Base-by-base conservation (phyloP, 2,329 filamentous ascomycete genomes). In the Cladosporium sphaerospermum region DNA sequence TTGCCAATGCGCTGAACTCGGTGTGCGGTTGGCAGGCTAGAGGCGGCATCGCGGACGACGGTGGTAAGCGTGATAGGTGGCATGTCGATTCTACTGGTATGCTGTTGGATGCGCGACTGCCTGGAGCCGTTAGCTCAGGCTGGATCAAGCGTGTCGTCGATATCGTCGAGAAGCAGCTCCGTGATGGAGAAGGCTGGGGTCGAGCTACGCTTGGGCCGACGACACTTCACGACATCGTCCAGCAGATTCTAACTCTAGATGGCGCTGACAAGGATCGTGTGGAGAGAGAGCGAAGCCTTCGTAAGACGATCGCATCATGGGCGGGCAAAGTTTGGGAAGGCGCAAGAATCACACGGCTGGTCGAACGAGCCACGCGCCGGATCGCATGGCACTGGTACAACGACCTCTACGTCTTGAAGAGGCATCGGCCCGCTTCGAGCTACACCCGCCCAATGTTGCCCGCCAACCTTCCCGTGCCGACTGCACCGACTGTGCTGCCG, bases 11-110 rank as follows among this genome's bases (percentile, higher is more conserved):
- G 1, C 75, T 99, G 48, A 97, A 96, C 67, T 97, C 93, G 6
- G 91, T 99, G 5, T 99, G 93, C 67, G 88, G 92, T 64, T 99
- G 93, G 93, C 81, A 82, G 63, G 89, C 89, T 31, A 83, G 93
- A 58, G 93, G 93, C 56, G 93, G 93, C 1, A 85, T 95, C 43
- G 77, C 88, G 23, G 79, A 88, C n/a, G 79, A 84, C 50, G 77
- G 76, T 48, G 89, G 88, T 8, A 82, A 78, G 60, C 83, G 85
- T 57, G 93, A 99, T 68, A 83, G 89, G 39, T 97, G 93, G 88
- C 93, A 99, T 68, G 91, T 99, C 18, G 84, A 95, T 62, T 85
- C 89, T 0, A 76, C 82, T 36, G 91, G 91, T 9, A 88, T 89
- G 80, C 80, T 97, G 18, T 76, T 85, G 13, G 91, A 96, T 70